Conservation (phyloP, 768 basidiomycete genomes). For the Pulveroboletus frians region DNA sequence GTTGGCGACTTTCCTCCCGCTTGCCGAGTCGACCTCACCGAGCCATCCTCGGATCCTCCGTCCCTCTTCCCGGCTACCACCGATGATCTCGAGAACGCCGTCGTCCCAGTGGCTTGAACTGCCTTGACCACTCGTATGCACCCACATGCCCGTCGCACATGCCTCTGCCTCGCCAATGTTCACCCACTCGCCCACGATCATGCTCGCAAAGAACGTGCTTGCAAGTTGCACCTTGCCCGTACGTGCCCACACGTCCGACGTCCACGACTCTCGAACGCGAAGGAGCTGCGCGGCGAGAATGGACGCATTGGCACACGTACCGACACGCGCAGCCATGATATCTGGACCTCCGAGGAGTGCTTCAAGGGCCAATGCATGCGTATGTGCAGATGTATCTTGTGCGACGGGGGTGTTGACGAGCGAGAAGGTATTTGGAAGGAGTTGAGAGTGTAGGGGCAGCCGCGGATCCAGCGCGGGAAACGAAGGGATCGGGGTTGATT, state of each 20-base stretch:
- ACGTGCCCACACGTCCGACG: constrained; percentile 70
- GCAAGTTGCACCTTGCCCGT: constrained; percentile 78
- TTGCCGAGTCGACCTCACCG: constrained; percentile 72
- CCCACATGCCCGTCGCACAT: constrained; percentile 75
- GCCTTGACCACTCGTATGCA: constrained; percentile 36
- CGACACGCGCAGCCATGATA: constrained; percentile 69
- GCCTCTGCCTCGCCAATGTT: constrained; percentile 73
- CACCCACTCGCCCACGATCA: constrained; percentile 68
- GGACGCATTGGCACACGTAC: constrained; percentile 65
- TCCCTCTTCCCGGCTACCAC: constrained; percentile 70
- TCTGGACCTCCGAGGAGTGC: constrained; percentile 74
- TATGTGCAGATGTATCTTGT: constrained; percentile 77
- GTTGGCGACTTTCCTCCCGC: constrained; percentile 58
- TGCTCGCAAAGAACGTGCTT: constrained; percentile 65
- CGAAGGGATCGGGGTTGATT: constrained; percentile 67
- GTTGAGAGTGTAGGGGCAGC: constrained; percentile 63
- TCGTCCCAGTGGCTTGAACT: constrained; percentile 68
- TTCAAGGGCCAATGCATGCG: constrained; percentile 72
- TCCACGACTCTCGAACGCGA: constrained; percentile 73
- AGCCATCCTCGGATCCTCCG: constrained; percentile 70
- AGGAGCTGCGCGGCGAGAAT: constrained; percentile 72
- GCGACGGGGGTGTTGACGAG: constrained; percentile 70
- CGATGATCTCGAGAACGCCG: constrained; percentile 69
- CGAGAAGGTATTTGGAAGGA: constrained; percentile 62
- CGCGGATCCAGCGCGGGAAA: constrained; percentile 70